Evolutionary conservation across 129 eudicot species (phyloP).

Genomic region (Oenanthe sinensis): DNA sequence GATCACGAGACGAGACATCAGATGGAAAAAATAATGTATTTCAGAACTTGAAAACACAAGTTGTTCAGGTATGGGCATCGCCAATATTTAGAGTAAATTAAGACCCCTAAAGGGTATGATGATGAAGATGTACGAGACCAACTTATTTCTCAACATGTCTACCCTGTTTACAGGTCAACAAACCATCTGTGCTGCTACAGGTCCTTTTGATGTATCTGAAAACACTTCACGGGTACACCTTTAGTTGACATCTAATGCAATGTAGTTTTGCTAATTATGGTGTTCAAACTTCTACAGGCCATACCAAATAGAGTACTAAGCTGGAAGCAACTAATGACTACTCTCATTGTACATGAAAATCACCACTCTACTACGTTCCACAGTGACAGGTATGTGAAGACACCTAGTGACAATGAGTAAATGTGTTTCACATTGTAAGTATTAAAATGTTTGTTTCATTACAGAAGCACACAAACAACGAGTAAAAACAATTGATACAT

Average conservation of each 20-base stretch:
- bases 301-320: too few relatives aligned
- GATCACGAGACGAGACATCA: not conserved
- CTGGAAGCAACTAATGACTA: too few relatives aligned
- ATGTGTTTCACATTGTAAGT: not conserved
- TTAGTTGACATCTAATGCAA: not conserved
- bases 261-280: not conserved
- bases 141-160: not conserved
- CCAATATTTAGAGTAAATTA: not conserved
- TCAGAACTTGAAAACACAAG: not conserved
- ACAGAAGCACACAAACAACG: not conserved
- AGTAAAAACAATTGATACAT: not conserved
- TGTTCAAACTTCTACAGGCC: not conserved
- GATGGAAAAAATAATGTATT: not conserved
- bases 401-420: not conserved
- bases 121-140: not conserved
- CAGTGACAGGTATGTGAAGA: not conserved
- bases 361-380: not conserved
- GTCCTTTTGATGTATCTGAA: not conserved
- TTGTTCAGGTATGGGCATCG: not conserved
- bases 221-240: not conserved
- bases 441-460: not conserved
- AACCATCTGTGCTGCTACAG: too few relatives aligned
- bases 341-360: too few relatives aligned
- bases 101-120: not conserved
- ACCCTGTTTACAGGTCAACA: conserved; percentile 3